These are phyloP conservation scores for Talaromyces rugulosus DNA, from an alignment of 2,329 filamentous ascomycete species.

Conservation along the genomic window DNA sequence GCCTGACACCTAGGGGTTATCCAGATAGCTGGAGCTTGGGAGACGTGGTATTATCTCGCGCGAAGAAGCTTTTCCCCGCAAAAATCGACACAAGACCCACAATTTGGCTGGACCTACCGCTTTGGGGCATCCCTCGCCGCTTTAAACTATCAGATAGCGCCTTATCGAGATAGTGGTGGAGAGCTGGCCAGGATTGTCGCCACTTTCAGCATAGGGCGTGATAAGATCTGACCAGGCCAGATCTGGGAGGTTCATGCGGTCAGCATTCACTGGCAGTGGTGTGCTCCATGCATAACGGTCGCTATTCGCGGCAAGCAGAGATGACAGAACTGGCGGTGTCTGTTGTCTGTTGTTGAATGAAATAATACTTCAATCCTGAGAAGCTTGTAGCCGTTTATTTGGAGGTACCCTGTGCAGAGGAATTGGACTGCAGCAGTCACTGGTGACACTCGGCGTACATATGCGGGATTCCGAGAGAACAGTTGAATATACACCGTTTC, in stretches of 20 bases:
- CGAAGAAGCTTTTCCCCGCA: slow-evolving; percentile 5
- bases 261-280: not conserved
- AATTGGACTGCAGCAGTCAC: not conserved
- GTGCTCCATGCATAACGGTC: not conserved
- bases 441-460: not conserved
- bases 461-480: not conserved
- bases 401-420: not conserved
- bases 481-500: not conserved
- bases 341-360: not conserved
- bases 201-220: not conserved
- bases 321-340: too few relatives aligned
- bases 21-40: not conserved
- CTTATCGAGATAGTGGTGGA: not conserved
- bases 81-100: not conserved
- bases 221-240: slow-evolving; percentile 3
- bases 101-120: slow-evolving; percentile 1
- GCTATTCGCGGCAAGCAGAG: not conserved
- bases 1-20: not conserved
- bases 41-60: not conserved
- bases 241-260: slow-evolving; percentile 13
- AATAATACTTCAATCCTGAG: not conserved
- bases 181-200: not conserved
- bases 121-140: slow-evolving; percentile 1
- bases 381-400: too few relatives aligned
- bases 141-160: slow-evolving; percentile 3